Evolutionary conservation across 805 yeast species (phyloP), one percentile per base, ranked within the genome.

Genomic region (Teunomyces panamensis): DNA sequence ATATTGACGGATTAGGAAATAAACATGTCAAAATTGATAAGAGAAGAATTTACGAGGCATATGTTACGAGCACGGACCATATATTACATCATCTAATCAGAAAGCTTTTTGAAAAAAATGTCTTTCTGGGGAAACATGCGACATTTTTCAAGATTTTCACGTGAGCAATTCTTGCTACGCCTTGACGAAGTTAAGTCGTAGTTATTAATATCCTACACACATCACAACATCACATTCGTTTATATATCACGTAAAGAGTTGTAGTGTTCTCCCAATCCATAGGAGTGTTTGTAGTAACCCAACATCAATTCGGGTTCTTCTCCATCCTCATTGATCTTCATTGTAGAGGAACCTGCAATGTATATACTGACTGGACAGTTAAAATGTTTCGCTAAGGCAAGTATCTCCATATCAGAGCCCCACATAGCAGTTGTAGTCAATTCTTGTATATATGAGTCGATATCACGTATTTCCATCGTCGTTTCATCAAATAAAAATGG

Each of bases 401-500:
- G 65, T 14, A 92, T 83, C 69, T 92, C 99, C 72, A 89, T 73
- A 57, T 94, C 97, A 7, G 96, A 94, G 24, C 99, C 99, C 99
- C 99, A 92, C 74, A 87, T 80, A 0, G 96, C 83, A 0, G 96
- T 89, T n/a, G 64, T 72, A 49, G 79, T 86, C 49, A 92, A 74
- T 52, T 83, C 85, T 3, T 71, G 64, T 3, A 88, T 78, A 63
- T 94, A 94, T 17, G 79, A 80, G 33, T 79, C 84, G 27, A 91
- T 66, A 53, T 87, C 86, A 43, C 77, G 75, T 50, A 88, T 55
- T 6, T 78, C 70, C 73, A 84, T 75, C 1, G 91, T 85, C 10
- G 69, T 72, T 55, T 89, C 97, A 62, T 89, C 96, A 58, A 89
- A 84, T 54, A 92, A 66, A 58, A 86, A 92, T 11, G 97, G 97